Percentiles rank a stretch among this genome's conserved stretches.
These are phyloP conservation scores for Brassica incana DNA, from an alignment of 345 rosid species.

Conservation along the genomic window DNA sequence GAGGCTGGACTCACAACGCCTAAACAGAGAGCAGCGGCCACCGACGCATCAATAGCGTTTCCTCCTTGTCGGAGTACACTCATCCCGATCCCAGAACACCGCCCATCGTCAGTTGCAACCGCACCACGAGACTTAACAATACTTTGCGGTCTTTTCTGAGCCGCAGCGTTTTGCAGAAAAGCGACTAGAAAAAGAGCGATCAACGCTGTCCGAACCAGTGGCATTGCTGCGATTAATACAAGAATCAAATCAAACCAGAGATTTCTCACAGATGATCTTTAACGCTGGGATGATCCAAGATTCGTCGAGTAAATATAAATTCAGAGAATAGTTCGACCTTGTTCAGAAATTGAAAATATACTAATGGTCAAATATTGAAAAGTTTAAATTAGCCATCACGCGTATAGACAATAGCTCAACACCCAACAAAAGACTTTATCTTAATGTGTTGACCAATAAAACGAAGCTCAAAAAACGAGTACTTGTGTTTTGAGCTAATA, in stretches of 20 bases:
- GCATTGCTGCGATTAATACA: conserved; percentile 17
- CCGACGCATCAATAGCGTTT: conserved; percentile 62
- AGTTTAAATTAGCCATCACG: conserved; percentile 9
- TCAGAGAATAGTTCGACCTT: not conserved
- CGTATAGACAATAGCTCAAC: conserved; percentile 2
- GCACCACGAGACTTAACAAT: conserved; percentile 43
- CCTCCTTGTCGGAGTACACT: conserved; percentile 50
- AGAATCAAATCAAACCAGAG: not conserved
- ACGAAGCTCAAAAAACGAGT: not conserved
- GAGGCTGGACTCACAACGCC: conserved; percentile 68
- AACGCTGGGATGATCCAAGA: not conserved
- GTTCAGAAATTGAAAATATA: not conserved
- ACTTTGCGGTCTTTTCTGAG: conserved; percentile 30
- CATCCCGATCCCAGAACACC: conserved; percentile 53
- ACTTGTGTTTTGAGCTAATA: not conserved
- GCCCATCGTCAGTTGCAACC: conserved; percentile 59
- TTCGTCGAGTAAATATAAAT: not conserved
- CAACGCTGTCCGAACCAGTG: conserved; percentile 15
- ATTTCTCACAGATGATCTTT: not conserved
- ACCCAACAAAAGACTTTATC: not conserved
- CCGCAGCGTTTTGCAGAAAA: conserved; percentile 20
- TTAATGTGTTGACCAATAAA: conserved; percentile 1
- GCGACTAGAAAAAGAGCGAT: conserved; percentile 22
- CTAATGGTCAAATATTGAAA: not conserved
- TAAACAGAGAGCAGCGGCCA: conserved; percentile 57